Base-by-base conservation (phyloP, 208 protist genomes). In the Acanthamoeba triangularis region DNA sequence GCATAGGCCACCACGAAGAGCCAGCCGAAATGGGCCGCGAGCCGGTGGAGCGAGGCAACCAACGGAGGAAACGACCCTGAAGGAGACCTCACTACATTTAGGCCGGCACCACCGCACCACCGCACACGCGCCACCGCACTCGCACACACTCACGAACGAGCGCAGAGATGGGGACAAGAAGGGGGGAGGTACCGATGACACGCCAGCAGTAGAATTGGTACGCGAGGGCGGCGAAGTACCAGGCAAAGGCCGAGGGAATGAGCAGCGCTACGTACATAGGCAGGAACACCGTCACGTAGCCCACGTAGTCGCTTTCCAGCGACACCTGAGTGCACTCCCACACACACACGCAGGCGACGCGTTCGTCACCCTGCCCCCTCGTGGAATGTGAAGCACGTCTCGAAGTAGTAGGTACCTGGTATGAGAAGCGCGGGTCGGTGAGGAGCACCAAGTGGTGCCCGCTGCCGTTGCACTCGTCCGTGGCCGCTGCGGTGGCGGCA, bases 181-280 rank as follows among this genome's bases (percentile, higher is more conserved):
- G 47, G n/a, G 47, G 4, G 52, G 23, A 7, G 44, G 76, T 56
- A 85, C 76, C 76, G 8, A 85, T 18, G 47, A 61, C 76, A 8
- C 76, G 37, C 76, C 76, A 85, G 76, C 76, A 85, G 20, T 85
- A 25, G 76, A 85, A 85, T 18, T 85, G 76, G 30, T 85, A 85
- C 37, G 76, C 76, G 14, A 85, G 76, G 14, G 76, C 76, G 11
- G 76, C 76, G n/a, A 85, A 85, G 25, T 85, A 85, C 76, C 76
- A 85, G 25, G 30, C 76, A 35, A 85, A 85, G 20, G 47, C 18
- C 41, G 47, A 23, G 14, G 76, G 76, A 8, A 85, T 85, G 44
- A 85, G 76, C 18, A 85, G n/a, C 10, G 76, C 47, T 0, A 59
- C 25, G 47, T 85, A 85, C 41, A 85, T 49, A 0, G 16, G 20